Base-by-base conservation (phyloP, 805 yeast species). In the Yarrowia deformans region DNA sequence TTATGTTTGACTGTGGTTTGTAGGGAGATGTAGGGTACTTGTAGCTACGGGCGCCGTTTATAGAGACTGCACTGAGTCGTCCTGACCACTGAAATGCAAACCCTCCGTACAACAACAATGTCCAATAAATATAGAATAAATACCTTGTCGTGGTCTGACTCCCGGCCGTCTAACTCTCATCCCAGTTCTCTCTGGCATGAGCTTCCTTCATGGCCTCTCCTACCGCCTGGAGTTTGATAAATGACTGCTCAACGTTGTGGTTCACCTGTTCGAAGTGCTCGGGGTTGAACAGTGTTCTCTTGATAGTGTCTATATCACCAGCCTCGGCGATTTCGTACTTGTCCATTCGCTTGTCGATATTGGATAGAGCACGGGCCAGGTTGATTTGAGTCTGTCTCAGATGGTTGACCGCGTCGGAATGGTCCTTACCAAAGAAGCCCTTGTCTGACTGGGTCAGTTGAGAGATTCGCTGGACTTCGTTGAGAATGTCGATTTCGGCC, bases 401-500 rank as follows among this genome's bases (percentile, higher is more conserved):
- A 54, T 82, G 79, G n/a, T 77, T 76, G 66, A 91, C 77, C 56
- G 86, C 86, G 8, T 79, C 77, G 18, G 82, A 80, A 75, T 88
- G 89, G 50, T 80, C 74, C 8, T 73, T 68, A 6, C 83, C 82
- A 66, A 81, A 77, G 68, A 81, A 80, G 52, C 80, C 78, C 29
- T 78, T 77, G 63, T 72, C 71, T 14, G 69, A 45, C 48, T 73
- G 74, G 14, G 79, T 78, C 23, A 75, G 72, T n/a, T 71, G 74
- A 1, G 91, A 86, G 81, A 89, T 82, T 66, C 81, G 82, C 69
- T 85, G 84, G 8, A 92, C 95, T 72, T 91, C 97, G 72, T 91
- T 93, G 71, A 94, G 81, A 0, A 90, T 89, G 74, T 90, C 97
- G 63, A 93, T 88, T 73, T 91, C 96, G 8, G 94, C 88, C 97